Base-by-base conservation (phyloP, 148 eudicot species). In the Spergularia marina region DNA sequence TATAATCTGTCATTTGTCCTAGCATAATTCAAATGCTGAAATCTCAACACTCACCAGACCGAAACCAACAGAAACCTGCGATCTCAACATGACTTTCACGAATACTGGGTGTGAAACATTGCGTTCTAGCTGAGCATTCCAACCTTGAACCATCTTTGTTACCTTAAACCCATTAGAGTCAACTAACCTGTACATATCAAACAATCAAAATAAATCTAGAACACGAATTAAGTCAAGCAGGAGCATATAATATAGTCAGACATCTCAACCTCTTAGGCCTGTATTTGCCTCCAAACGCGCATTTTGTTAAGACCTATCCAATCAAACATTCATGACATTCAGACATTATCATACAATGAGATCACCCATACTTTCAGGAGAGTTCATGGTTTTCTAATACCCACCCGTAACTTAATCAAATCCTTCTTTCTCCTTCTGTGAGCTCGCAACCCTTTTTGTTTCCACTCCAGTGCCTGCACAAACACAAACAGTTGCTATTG, bases 391-490 rank as follows among this genome's bases (percentile, higher is more conserved):
- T 41, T 41, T 41, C 47, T 41, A 8, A 17, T 9, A 65, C 71
- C 54, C 63, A 75, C 78, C 71, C 20, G 68, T 39, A 58, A 63
- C 34, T 62, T 11, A 11, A 49, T 68, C 59, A 63, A 16, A 34
- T 74, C 63, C 18, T 54, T 75, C 54, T 52, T 75, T 20, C 49
- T 53, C 11, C 39, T 18, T 39, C 55, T 75, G 13, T 13, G 13
- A 65, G 63, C 60, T 25, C 51, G 34, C 34, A 53, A 34, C 30
- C n/a, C 20, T 2, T 65, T 65, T 39, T 5, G 39, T 30, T 65
- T 75, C 9, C 25, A 61, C 63, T 54, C 39, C 77, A 30, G 51
- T 56, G 34, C 2, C 34, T 30, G 34, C 34, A 30, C 2, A 30
- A 1, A n/a, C n/a, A n/a, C n/a, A n/a, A n/a, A n/a, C n/a, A n/a